Percentiles rank a stretch among this genome's conserved stretches.
Evolutionary conservation across 257 asterid species (phyloP).

Genomic region (Solanum pinnatisectum): DNA sequence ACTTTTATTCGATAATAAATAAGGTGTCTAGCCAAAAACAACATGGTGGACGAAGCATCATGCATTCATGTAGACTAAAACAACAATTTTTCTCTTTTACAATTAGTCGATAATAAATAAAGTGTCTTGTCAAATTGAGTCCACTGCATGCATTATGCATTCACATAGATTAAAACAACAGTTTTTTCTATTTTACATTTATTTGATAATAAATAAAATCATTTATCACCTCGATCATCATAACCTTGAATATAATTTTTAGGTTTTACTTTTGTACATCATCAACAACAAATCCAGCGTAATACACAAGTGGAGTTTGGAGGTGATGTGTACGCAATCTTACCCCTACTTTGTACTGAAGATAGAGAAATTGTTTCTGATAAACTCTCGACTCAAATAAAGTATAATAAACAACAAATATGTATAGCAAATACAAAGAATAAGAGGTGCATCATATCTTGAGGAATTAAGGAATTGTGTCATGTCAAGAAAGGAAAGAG

Average conservation of each 20-base stretch:
- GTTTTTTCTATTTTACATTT: no score
- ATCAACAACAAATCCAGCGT: not conserved
- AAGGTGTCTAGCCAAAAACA: not conserved
- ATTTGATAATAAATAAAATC: not conserved
- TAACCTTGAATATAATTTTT: not conserved
- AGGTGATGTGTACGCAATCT: not conserved
- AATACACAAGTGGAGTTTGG: not conserved
- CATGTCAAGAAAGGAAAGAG: not conserved
- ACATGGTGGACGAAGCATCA: not conserved
- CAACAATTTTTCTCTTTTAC: no score
- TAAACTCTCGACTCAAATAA: not conserved
- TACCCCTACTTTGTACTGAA: not conserved
- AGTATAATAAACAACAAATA: not conserved
- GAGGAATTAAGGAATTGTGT: not conserved
- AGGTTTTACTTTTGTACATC: not conserved
- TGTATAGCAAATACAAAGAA: not conserved
- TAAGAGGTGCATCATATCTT: not conserved
- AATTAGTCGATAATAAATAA: no score
- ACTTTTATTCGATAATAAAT: no score
- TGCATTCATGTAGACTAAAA: no score
- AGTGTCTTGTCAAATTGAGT: not conserved
- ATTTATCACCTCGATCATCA: not conserved
- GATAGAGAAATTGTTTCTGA: fast-evolving
- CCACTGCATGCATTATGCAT: not conserved
- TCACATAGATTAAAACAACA: no score